phyloP scores from a whole-genome alignment of 2,329 filamentous ascomycete species.

The Huntiella savannae region DNA sequence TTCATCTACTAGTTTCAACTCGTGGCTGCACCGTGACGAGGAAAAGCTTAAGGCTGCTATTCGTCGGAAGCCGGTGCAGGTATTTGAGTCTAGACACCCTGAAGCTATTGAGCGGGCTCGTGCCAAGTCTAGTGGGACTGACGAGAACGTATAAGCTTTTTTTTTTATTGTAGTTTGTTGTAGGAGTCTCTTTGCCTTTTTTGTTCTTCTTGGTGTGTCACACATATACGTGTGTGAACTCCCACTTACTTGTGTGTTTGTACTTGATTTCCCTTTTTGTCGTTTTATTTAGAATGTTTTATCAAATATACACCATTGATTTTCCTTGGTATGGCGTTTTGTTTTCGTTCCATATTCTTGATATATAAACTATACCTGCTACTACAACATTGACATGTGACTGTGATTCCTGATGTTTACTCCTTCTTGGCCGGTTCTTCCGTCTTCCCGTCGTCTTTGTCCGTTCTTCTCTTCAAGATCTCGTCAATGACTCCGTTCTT shows the following conservation, averaged over 20 bases:
- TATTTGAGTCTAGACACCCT: constrained; percentile 15
- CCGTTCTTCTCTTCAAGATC: constrained; percentile 33
- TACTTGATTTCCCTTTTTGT: not conserved
- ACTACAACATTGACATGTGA: too few relatives aligned
- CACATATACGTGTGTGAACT: not conserved
- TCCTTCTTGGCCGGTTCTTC: not conserved
- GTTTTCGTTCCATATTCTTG: too few relatives aligned
- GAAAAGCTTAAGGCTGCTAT: constrained; percentile 22
- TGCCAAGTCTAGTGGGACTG: not conserved
- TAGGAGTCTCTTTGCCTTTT: not conserved
- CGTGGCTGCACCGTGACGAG: constrained; percentile 24
- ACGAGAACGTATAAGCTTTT: constrained; percentile 4
- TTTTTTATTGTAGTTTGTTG: not conserved
- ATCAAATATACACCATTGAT: too few relatives aligned
- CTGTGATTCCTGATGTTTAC: not conserved
- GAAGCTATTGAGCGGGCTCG: not conserved
- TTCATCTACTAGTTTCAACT: constrained; percentile 20
- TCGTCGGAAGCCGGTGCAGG: constrained; percentile 22
- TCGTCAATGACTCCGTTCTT: constrained; percentile 85
- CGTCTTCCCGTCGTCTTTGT: not conserved
- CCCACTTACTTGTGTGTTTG: not conserved
- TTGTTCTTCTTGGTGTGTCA: not conserved
- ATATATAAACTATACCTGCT: too few relatives aligned
- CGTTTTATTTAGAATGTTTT: not conserved
- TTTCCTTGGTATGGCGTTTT: too few relatives aligned